phyloP scores from a whole-genome alignment of 805 yeast species.

The Spathaspora girioi region DNA sequence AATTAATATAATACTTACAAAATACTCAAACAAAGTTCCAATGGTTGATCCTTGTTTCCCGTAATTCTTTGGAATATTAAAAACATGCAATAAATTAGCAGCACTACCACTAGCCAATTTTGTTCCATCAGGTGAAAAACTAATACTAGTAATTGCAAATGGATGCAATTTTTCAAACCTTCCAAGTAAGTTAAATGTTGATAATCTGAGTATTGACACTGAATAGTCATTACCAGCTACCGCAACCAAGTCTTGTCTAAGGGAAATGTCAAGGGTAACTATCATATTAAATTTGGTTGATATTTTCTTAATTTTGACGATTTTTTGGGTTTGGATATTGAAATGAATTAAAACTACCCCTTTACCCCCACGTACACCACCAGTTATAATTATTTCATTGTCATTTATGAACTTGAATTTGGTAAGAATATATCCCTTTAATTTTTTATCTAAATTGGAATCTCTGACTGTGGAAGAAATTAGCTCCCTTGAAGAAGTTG shows the following conservation, averaged over 20 bases:
- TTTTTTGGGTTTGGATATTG: constrained; percentile 37
- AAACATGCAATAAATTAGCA: constrained; percentile 65
- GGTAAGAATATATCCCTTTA: constrained; percentile 28
- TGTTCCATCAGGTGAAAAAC: constrained; percentile 65
- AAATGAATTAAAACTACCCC: constrained; percentile 43
- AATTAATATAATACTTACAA: constrained; percentile 30
- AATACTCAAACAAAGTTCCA: constrained; percentile 29
- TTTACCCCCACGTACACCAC: constrained; percentile 25
- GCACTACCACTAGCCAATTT: constrained; percentile 73
- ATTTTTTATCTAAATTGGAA: constrained; percentile 16
- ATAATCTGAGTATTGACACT: constrained; percentile 50
- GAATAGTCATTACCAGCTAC: constrained; percentile 67
- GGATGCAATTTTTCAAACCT: constrained; percentile 61
- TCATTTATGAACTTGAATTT: constrained; percentile 42
- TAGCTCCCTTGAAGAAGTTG: constrained; percentile 44
- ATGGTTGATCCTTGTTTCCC: constrained; percentile 36
- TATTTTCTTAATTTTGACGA: constrained; percentile 40
- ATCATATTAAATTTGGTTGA: constrained; percentile 52
- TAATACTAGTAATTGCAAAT: constrained; percentile 73
- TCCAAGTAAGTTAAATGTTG: constrained; percentile 49
- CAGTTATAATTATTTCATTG: constrained; percentile 29
- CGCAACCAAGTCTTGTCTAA: constrained; percentile 42
- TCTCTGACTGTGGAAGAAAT: constrained; percentile 22
- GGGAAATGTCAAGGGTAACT: constrained; percentile 47
- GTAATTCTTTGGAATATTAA: constrained; percentile 53